Evolutionary conservation across 2,329 filamentous ascomycete genomes (phyloP).

Genomic region (Claviceps citrina): DNA sequence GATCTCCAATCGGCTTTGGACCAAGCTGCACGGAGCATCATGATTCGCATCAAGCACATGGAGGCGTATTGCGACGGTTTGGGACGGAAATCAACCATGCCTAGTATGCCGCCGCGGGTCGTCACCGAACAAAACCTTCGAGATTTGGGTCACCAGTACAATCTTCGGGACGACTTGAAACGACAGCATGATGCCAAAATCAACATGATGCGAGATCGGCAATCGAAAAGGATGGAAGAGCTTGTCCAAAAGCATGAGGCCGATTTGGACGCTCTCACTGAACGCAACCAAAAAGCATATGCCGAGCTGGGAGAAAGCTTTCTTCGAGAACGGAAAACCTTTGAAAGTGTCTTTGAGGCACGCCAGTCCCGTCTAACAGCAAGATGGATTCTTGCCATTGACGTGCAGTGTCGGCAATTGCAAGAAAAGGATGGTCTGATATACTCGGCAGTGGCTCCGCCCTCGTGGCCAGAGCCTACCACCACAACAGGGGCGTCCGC

Average conservation of each 20-base stretch:
- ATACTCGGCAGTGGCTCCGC: slow-evolving; percentile 24
- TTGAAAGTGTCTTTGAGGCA: slow-evolving; percentile 28
- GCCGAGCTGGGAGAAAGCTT: slow-evolving; percentile 32
- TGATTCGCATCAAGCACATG: slow-evolving; percentile 47
- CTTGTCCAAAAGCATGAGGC: slow-evolving; percentile 37
- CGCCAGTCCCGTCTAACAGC: slow-evolving; percentile 29
- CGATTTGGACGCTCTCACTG: slow-evolving; percentile 32
- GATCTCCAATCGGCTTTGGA: slow-evolving; percentile 39
- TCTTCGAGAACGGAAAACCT: slow-evolving; percentile 32
- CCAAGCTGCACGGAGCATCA: slow-evolving; percentile 40
- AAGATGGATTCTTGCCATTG: slow-evolving; percentile 37
- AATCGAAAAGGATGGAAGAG: slow-evolving; percentile 46
- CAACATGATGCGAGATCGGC: slow-evolving; percentile 49
- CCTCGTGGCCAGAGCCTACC: slow-evolving; percentile 15
- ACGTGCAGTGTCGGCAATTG: slow-evolving; percentile 38
- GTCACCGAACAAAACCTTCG: slow-evolving; percentile 45
- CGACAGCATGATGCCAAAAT: slow-evolving; percentile 44
- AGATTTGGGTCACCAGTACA: slow-evolving; percentile 46
- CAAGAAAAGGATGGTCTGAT: slow-evolving; percentile 27
- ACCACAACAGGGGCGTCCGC: not conserved
- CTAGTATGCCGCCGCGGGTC: slow-evolving; percentile 29
- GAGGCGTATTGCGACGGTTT: slow-evolving; percentile 47
- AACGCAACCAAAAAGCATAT: slow-evolving; percentile 31
- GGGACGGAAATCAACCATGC: slow-evolving; percentile 22
- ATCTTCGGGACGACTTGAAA: slow-evolving; percentile 42